A percentile compares a stretch with the other conserved stretches of the same genome.
Evolutionary conservation across 148 eudicot species (phyloP).

Genomic region (Salicornia ramosissima): DNA sequence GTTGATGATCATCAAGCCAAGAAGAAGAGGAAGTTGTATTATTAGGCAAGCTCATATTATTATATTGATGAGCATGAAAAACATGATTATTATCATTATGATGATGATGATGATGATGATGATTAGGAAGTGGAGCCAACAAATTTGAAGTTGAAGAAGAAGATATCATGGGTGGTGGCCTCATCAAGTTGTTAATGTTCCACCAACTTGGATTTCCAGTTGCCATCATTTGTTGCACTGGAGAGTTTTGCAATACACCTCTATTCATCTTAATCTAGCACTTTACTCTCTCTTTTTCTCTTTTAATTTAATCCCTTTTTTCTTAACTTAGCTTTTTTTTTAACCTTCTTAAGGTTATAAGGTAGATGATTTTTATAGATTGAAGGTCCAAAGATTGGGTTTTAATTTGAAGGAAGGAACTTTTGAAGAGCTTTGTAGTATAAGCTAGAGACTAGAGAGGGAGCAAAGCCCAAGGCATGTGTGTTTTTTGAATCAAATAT

Average conservation of each 20-base stretch:
- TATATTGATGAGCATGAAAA: conserved; percentile 23
- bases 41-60: conserved; percentile 15
- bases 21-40: conserved; percentile 18
- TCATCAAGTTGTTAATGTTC: conserved; percentile 40
- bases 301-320: background rate
- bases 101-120: conserved; percentile 1
- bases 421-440: conserved; percentile 28
- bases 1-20: conserved; percentile 28
- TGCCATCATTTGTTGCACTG: conserved; percentile 73
- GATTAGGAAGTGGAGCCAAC: conserved; percentile 37
- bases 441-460: conserved; percentile 21
- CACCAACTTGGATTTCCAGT: conserved; percentile 57
- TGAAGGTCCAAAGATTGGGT: conserved; percentile 25
- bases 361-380: too few species aligned
- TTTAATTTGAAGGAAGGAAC: conserved; percentile 46
- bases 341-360: too few species aligned
- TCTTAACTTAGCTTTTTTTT: conserved; percentile 10
- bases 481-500: conserved; percentile 34
- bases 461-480: conserved; percentile 27
- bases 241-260: conserved; percentile 62
- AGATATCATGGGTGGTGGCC: conserved; percentile 32
- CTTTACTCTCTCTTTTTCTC: background rate
- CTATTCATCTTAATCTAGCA: conserved; percentile 67
- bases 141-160: conserved; percentile 26
- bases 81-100: background rate